Evolutionary conservation across 2,329 filamentous ascomycete species (phyloP), one percentile per base, ranked within the genome.

Genomic region (Ceratocystis huliohia): DNA sequence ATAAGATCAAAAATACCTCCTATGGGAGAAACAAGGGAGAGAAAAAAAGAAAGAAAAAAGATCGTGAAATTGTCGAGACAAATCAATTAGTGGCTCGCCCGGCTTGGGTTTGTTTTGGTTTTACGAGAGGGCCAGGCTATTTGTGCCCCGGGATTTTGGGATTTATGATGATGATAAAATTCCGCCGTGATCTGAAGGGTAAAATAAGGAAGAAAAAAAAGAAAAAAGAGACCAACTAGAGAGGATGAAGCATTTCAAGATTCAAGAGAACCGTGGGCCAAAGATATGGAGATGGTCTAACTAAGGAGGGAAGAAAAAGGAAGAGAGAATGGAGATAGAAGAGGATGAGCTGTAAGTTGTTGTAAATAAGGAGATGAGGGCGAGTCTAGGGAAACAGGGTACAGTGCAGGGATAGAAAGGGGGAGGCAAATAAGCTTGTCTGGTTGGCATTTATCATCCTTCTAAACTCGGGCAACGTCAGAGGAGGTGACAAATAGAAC

Each of bases 1-100:
- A 68, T 67, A 65, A 62, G 41, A 6, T 66, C 69, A 68, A 67
- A 50, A 25, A 20, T 50, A 10, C 20, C 48, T 50, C 48, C n/a
- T 10, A 8, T 4, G 67, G 67, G 66, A 65, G 22, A 20, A 50
- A 50, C n/a, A 50, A 50, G n/a, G 22, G 22, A 69, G 62, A 67
- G 57, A 61, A 46, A 63, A 28, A 65, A 66, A 65, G 64, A 61
- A 70, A 59, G 20, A 59, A 37, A 37, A 59, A 59, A 59, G 28
- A 59, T 57, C 53, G 53, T 57, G 28, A 53, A 33, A 28, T 41
- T 30, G 48, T 33, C 50, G 20, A 56, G n/a, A 56, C 53, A 57
- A 30, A 17, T 17, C 17, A 57, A 30, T 33, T 17, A 57, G 8
- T 57, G 25, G 53, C 53, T 33, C 10, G 6, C 15, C 5, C 53